Evolutionary conservation across 805 yeast genomes (phyloP).

Genomic region (Ogataea henricii): DNA sequence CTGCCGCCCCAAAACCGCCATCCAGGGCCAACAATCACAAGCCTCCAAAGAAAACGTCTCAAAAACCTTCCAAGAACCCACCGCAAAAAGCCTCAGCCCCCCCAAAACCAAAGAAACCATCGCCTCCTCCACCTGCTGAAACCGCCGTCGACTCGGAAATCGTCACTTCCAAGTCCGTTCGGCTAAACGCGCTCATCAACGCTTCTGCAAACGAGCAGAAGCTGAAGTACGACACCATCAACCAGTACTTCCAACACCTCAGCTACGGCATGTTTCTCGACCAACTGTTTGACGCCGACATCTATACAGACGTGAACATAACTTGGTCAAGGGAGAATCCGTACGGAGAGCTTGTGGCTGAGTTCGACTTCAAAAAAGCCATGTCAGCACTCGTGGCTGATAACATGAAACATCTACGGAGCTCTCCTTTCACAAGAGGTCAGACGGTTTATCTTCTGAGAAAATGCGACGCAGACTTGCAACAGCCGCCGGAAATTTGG

Average conservation of each 20-base stretch:
- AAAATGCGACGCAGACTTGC: conserved; percentile 43
- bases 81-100: too few species aligned
- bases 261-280: conserved; percentile 64
- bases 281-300: conserved; percentile 51
- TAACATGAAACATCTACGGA: conserved; percentile 53
- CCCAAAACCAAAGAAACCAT: background rate
- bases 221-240: conserved; percentile 45
- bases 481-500: conserved; percentile 49
- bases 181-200: conserved; percentile 22
- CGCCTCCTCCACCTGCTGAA: background rate
- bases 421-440: conserved; percentile 57
- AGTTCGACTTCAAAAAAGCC: conserved; percentile 47
- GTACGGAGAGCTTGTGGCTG: conserved; percentile 42
- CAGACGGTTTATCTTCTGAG: conserved; percentile 58
- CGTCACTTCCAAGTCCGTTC: too few species aligned
- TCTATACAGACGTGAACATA: conserved; percentile 49
- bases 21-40: background rate
- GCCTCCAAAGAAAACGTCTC: background rate
- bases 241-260: conserved; percentile 57
- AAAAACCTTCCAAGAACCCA: background rate
- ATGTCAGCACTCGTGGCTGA: conserved; percentile 51
- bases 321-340: conserved; percentile 39
- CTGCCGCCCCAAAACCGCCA: background rate
- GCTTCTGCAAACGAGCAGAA: conserved; percentile 22
- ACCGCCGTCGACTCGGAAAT: too few species aligned